Conservation (phyloP, 176 grass and related monocot species). For the Avena insularis region DNA sequence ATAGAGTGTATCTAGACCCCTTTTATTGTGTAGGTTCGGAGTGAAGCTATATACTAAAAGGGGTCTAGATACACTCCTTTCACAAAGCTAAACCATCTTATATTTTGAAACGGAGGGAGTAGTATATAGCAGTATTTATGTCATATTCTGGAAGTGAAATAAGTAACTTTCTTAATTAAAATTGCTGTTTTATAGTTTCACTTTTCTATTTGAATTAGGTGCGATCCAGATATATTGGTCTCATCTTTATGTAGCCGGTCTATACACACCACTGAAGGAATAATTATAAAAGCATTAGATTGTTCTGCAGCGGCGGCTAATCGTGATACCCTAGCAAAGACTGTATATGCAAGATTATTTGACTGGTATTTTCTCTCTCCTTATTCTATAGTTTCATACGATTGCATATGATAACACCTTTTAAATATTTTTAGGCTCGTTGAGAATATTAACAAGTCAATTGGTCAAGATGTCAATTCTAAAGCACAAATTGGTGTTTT, state of each 20-base stretch:
- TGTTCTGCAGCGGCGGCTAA: constrained; percentile 86
- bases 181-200: constrained; percentile 33
- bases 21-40: too few species aligned
- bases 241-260: constrained; percentile 83
- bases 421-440: constrained; percentile 77
- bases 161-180: constrained; percentile 26
- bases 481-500: constrained; percentile 96
- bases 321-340: constrained; percentile 92
- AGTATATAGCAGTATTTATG: not conserved
- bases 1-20: too few species aligned
- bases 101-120: too few species aligned
- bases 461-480: constrained; percentile 93
- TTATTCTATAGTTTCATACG: constrained; percentile 30
- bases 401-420: constrained; percentile 22
- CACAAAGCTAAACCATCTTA: too few species aligned
- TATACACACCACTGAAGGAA: constrained; percentile 94
- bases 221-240: constrained; percentile 76
- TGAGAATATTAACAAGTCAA: constrained; percentile 97
- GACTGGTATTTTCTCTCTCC: constrained; percentile 73
- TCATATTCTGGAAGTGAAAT: not conserved
- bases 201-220: constrained; percentile 67
- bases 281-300: constrained; percentile 88
- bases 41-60: too few species aligned
- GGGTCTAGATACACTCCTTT: too few species aligned
- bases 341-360: constrained; percentile 94